These are phyloP conservation scores for Thermothelomyces thermophilus DNA, from an alignment of 2,329 filamentous ascomycete species.

Conservation along the genomic window DNA sequence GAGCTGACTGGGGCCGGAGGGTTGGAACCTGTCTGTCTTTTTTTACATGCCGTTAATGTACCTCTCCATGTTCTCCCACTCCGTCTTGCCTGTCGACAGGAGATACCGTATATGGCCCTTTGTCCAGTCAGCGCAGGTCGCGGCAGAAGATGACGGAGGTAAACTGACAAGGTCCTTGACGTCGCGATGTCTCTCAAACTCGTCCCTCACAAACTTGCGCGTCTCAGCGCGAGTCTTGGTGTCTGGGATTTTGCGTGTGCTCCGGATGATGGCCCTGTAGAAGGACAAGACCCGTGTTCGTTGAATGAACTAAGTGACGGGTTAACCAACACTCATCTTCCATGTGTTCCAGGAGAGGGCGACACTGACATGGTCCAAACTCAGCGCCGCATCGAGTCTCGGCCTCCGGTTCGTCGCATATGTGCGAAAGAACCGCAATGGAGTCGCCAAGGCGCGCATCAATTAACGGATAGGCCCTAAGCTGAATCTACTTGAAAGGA, in stretches of 20 bases:
- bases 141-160: not conserved
- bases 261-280: constrained; percentile 52
- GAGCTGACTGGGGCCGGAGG: not conserved
- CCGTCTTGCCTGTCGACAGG: constrained; percentile 57
- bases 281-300: constrained; percentile 48
- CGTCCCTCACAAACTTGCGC: constrained; percentile 48
- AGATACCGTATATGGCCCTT: constrained; percentile 57
- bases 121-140: not conserved
- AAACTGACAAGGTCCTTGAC: constrained; percentile 50
- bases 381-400: constrained; percentile 41
- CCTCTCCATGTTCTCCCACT: constrained; percentile 58
- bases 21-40: not conserved
- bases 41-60: constrained; percentile 44
- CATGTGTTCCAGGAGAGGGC: not conserved
- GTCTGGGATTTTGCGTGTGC: constrained; percentile 47
- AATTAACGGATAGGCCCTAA: not conserved
- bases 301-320: constrained; percentile 48
- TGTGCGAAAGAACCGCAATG: constrained; percentile 28
- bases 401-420: constrained; percentile 34
- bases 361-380: constrained; percentile 51
- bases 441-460: constrained; percentile 22
- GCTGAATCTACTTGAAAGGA: no score
- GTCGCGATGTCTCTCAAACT: constrained; percentile 53
- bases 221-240: constrained; percentile 48
- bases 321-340: not conserved